Percentiles rank a stretch among this genome's conserved stretches.
Conservation (phyloP, 2,329 filamentous ascomycete genomes). For the Fusarium subglutinans region DNA sequence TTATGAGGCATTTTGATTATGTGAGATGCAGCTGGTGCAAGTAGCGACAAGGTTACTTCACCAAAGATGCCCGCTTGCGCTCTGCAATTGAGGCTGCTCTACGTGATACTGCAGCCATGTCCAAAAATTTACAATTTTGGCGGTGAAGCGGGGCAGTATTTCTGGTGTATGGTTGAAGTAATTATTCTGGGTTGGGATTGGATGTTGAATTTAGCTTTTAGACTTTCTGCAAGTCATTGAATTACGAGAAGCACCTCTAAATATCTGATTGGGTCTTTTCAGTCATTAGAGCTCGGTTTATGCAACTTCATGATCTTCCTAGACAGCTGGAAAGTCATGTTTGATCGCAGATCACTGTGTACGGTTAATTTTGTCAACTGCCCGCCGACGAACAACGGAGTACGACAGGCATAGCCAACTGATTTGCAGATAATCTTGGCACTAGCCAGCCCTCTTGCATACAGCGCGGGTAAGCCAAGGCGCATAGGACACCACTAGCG, state of each 20-base stretch:
- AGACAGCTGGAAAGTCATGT: neutral
- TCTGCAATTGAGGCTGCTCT: slow-evolving; percentile 31
- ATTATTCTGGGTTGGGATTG: neutral
- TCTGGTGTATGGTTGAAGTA: neutral
- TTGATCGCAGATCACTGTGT: neutral
- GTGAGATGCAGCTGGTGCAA: slow-evolving; percentile 3
- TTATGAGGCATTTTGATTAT: slow-evolving; percentile 63
- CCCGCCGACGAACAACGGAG: neutral
- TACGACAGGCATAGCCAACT: neutral
- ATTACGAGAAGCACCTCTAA: neutral
- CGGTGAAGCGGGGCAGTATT: slow-evolving; percentile 41
- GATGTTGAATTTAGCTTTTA: neutral
- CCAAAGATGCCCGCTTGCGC: slow-evolving; percentile 25
- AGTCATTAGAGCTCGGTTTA: rapidly evolving
- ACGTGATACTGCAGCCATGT: slow-evolving; percentile 34
- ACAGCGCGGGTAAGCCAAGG: slow-evolving; percentile 6
- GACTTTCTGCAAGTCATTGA: neutral
- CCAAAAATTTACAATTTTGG: slow-evolving; percentile 45
- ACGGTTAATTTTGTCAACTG: neutral
- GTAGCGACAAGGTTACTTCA: slow-evolving; percentile 4
- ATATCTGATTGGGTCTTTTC: neutral
- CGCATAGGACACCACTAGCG: neutral
- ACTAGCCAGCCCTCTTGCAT: neutral
- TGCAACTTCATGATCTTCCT: neutral
- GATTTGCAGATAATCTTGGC: slow-evolving; percentile 8